Base-by-base conservation (phyloP, 2,329 filamentous ascomycete genomes). In the Cercospora zeae-maydis region DNA sequence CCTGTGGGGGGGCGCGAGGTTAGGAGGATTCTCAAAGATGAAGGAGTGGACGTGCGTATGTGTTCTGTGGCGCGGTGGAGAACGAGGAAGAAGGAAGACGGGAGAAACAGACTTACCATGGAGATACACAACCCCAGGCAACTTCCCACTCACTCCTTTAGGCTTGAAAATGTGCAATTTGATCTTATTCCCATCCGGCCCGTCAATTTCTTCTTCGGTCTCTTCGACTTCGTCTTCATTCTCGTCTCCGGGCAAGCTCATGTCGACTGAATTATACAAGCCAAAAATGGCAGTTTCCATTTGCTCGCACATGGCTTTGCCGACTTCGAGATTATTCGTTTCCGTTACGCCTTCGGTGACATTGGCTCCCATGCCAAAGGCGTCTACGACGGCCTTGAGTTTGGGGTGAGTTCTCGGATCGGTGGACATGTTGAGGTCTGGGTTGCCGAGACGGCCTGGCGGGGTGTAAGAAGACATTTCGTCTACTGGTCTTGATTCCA, bases 371-470 rank as follows among this genome's bases (percentile, higher is more conserved):
- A 67, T 34, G 31, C 59, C 51, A 27, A 60, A 30, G 9, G 55
- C 49, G 27, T 61, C 42, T 31, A 62, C 31, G 2, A 54, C 39
- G 8, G 51, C 59, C 16, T 62, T 51, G 21, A 71, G 63, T 24
- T 63, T 63, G 13, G 70, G 69, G 16, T 69, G 64, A 10, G 63
- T 62, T n/a, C 70, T 63, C 9, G 68, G 70, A 37, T 72, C 70
- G 3, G 57, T 62, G 8, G 54, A 54, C 19, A 69, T 19, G 31
- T 19, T 63, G 42, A 69, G 65, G 27, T 65, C 39, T 7, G 62
- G 54, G 30, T 70, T 61, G 51, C 69, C 69, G 14, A 72, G 62
- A 31, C 69, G 70, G 51, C 70, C 70, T 14, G 69, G 70, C 14
- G 61, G 57, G 24, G 60, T 64, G 57, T 66, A 64, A 21, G 51